Conservation (phyloP, 2,329 filamentous ascomycete genomes). For the Fusarium tanahbumbuense region DNA sequence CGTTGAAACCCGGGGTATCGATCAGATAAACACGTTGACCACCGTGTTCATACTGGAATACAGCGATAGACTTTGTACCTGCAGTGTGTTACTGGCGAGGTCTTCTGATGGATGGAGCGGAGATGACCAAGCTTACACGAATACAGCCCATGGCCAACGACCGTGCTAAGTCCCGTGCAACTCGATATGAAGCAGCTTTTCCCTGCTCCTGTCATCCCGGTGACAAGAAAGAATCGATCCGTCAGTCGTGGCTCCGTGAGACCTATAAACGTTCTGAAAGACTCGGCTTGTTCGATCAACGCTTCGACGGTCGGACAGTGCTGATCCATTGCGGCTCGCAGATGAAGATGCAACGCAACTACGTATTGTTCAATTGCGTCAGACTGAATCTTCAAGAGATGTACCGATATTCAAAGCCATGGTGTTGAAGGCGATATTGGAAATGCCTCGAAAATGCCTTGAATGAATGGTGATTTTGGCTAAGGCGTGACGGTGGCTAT, state of each 20-base stretch:
- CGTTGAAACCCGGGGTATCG: conserved; percentile 29
- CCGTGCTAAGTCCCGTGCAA: neutral
- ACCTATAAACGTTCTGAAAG: conserved; percentile 3
- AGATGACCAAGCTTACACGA: conserved; percentile 8
- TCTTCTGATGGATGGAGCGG: neutral
- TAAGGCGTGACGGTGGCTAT: neutral
- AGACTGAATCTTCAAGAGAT: neutral
- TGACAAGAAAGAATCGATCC: conserved; percentile 16
- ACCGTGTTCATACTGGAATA: neutral
- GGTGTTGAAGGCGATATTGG: too few species aligned
- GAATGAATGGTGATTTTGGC: too few species aligned
- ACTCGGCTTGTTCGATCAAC: conserved; percentile 1
- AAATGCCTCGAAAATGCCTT: too few species aligned
- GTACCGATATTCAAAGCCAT: too few species aligned
- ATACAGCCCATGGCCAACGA: conserved; percentile 8
- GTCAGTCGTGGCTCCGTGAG: neutral
- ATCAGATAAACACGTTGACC: conserved; percentile 16
- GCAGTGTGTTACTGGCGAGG: neutral
- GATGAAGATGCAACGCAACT: neutral
- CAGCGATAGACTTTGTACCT: conserved; percentile 13
- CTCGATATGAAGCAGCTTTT: conserved; percentile 19
- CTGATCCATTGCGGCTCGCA: neutral
- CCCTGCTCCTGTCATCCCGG: conserved; percentile 17
- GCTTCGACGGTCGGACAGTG: neutral
- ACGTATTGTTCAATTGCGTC: neutral